Percentiles rank a stretch among this genome's conserved stretches.
These are phyloP conservation scores for Aspergillus kassunensis DNA, from an alignment of 495 filamentous ascomycete genomes.

Conservation along the genomic window DNA sequence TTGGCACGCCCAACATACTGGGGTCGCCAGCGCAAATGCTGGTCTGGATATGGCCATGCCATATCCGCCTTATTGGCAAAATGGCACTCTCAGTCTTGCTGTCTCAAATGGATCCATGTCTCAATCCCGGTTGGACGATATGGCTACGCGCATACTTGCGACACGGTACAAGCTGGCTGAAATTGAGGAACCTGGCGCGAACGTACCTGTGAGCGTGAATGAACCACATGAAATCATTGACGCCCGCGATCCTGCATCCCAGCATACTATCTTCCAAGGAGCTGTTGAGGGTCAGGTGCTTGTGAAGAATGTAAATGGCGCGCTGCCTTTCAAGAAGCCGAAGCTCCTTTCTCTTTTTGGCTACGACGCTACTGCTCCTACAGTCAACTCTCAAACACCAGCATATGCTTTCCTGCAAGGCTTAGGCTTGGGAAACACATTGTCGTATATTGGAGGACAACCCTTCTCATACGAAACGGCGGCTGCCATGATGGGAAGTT, in stretches of 20 bases:
- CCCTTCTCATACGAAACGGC: too few species aligned
- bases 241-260: slow-evolving; percentile 41
- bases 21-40: slow-evolving; percentile 47
- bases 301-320: slow-evolving; percentile 65
- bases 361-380: slow-evolving; percentile 44
- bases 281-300: slow-evolving; percentile 64
- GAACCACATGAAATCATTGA: not conserved
- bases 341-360: slow-evolving; percentile 63
- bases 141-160: slow-evolving; percentile 69
- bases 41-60: slow-evolving; percentile 62
- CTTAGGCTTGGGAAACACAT: not conserved
- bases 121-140: slow-evolving; percentile 47
- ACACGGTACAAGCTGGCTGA: slow-evolving; percentile 78
- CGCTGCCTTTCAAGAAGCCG: slow-evolving; percentile 59
- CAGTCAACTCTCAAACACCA: not conserved
- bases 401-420: too few species aligned
- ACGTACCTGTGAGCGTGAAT: slow-evolving; percentile 9
- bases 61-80: slow-evolving; percentile 41
- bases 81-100: slow-evolving; percentile 41
- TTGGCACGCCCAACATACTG: slow-evolving; percentile 58
- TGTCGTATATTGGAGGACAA: not conserved
- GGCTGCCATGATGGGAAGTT: too few species aligned
- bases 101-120: slow-evolving; percentile 47
- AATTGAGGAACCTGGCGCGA: slow-evolving; percentile 50
- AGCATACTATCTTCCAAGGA: slow-evolving; percentile 46